Base-by-base conservation (phyloP, 371 early-diverging fungal species). In the Syncephalastrum racemosum region DNA sequence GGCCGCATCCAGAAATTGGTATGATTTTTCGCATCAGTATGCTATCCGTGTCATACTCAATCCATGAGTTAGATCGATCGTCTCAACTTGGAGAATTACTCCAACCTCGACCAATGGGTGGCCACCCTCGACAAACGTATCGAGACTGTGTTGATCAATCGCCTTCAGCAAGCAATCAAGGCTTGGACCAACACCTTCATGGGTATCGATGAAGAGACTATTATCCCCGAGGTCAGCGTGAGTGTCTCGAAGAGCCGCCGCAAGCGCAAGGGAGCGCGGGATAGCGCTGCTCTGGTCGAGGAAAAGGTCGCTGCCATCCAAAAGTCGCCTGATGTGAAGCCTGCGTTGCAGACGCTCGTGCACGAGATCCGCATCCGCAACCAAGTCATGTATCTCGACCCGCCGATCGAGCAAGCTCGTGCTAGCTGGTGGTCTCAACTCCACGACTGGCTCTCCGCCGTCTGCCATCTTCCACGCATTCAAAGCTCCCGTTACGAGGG, bases 371-470 rank as follows among this genome's bases (percentile, higher is more conserved):
- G 89, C 44, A 87, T 99, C 65, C 84, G 85, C 58, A 94, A 98
- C 76, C 98, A 97, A 73, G 83, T 91, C 62, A 94, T 99, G 93
- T 94, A 88, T 62, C 78, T 99, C 24, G 92, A 95, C 47, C 98
- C 98, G 41, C 97, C 98, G 20, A 79, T 99, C 20, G 97, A 98
- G 70, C 85, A 90, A 53, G 97, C 98, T 1, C 88, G 97, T 39
- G 86, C 84, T 15, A 82, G 85, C 50, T 96, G 94, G 95, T 91
- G 90, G 73, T 71, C 72, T 48, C 92, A 95, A 73, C 81, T 99
- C 31, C 98, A 97, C 54, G 84, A 87, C 5, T 99, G 97, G 94
- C 80, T 98, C 40, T 86, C 90, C 0, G 81, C 85, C 7, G 79
- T 93, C 22, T 90, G 93, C 54, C 81, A 85, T 54, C 70, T 90